Percentiles rank a stretch among this genome's conserved stretches.
These are phyloP conservation scores for Harrya chromipes DNA, from an alignment of 768 basidiomycete species.

Conservation along the genomic window DNA sequence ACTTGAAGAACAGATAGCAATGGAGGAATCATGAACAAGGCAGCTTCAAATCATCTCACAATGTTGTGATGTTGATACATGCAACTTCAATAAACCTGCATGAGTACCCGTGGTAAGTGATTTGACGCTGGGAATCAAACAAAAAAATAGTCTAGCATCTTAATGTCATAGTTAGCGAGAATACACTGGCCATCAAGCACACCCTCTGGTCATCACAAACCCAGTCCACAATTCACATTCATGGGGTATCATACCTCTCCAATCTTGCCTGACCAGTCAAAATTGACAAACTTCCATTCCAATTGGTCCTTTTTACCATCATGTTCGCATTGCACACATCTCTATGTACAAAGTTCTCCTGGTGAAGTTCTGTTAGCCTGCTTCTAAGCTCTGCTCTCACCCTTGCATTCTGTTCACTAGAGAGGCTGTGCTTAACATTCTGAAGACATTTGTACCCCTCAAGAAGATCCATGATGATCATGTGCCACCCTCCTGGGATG, in stretches of 20 bases:
- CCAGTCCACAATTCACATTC: neutral
- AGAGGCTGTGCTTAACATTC: neutral
- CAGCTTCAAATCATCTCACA: too few species aligned
- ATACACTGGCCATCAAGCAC: neutral
- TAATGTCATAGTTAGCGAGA: too few species aligned
- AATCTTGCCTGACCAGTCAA: conserved; percentile 28
- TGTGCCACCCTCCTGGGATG: conserved; percentile 31
- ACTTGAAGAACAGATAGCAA: too few species aligned
- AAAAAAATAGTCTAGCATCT: too few species aligned
- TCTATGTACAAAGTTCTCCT: too few species aligned
- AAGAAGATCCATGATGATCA: conserved; percentile 36
- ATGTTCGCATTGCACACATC: too few species aligned
- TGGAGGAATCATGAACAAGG: too few species aligned
- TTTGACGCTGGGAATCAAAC: too few species aligned
- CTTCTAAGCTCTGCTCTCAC: neutral
- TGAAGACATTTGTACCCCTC: conserved; percentile 1
- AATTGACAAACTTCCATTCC: conserved; percentile 16
- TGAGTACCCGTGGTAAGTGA: too few species aligned
- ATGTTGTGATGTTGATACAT: too few species aligned
- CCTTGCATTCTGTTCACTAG: neutral
- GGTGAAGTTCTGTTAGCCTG: neutral
- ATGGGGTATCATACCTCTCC: conserved; percentile 23
- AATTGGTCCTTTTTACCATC: too few species aligned
- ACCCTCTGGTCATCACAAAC: neutral
- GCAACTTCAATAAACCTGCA: too few species aligned